Base-by-base conservation (phyloP, 1,284 basidiomycete species). In the Violaceomyces palustris region DNA sequence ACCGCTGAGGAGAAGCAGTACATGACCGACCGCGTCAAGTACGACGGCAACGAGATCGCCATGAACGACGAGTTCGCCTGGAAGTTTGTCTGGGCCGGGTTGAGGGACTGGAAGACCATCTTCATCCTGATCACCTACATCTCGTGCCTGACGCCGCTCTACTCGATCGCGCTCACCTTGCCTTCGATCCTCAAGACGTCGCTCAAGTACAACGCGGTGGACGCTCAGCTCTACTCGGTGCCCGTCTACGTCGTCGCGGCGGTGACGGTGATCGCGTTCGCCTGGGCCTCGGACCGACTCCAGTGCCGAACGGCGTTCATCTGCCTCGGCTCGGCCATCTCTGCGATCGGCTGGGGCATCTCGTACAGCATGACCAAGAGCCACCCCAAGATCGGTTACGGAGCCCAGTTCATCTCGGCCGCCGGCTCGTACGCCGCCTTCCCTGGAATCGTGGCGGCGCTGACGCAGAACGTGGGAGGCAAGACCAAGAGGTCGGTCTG, bases 241-340 rank as follows among this genome's bases (percentile, higher is more conserved):
- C 75, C 76, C 15, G 74, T 77, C 50, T 77, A 77, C 64, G 43
- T 58, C 11, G 74, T 76, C 39, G 69, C 75, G 2, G 65, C 76
- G 7, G 42, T 68, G 37, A 63, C 73, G 35, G 66, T 74, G 10
- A 48, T 75, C 27, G 19, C 60, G 24, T 60, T 61, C 19, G 58
- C 58, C 31, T 61, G 52, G 43, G 41, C 42, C 28, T 42, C 54
- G 25, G 61, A 64, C 57, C 50, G 48, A 31, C 30, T 50, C 27
- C 44, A 50, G 22, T 51, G 52, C 39, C 45, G 61, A 14, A 47
- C 57, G 40, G 37, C 45, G 30, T 58, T 58, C 49, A 54, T 64
- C 37, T 50, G 47, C 51, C 48, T 56, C 15, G 58, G 58, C 14
- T 51, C 50, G 21, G 32, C 49, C 27, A 45, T 64, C 36, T 50